These are phyloP conservation scores for Psophocarpus tetragonolobus DNA, from an alignment of 306 rosid genomes.

Conservation along the genomic window DNA sequence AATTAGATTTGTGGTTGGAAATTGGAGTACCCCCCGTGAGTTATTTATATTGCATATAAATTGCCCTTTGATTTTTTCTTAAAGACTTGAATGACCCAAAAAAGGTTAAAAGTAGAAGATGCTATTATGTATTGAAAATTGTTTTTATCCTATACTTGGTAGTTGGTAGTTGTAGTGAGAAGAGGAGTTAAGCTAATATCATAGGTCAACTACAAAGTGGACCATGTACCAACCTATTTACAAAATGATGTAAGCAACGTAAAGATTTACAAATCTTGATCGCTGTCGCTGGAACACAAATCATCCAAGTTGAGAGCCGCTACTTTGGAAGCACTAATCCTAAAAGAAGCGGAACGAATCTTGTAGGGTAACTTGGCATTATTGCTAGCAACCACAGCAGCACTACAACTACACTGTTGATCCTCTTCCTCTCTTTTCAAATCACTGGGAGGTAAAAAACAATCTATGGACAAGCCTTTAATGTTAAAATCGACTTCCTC, in stretches of 20 bases:
- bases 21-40: neutral
- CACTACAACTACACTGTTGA: constrained; percentile 26
- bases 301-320: constrained; percentile 68
- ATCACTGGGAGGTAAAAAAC: constrained; percentile 86
- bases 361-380: constrained; percentile 53
- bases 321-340: constrained; percentile 67
- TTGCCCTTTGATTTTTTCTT: neutral
- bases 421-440: constrained; percentile 60
- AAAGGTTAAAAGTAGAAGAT: neutral
- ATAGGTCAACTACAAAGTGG: constrained; percentile 33
- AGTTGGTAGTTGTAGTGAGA: constrained; percentile 2
- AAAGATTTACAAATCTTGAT: constrained; percentile 49
- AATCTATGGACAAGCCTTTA: constrained; percentile 76
- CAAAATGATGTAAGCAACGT: constrained; percentile 18
- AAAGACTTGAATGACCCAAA: neutral
- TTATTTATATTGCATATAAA: neutral
- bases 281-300: constrained; percentile 46
- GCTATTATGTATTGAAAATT: neutral
- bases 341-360: constrained; percentile 64
- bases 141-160: neutral
- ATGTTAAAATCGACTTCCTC: constrained; percentile 91
- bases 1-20: neutral
- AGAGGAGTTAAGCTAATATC: neutral
- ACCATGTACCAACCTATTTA: constrained; percentile 32
- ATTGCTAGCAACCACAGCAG: neutral